These are phyloP conservation scores for Microascus cirrosus DNA, from an alignment of 2,329 filamentous ascomycete species.

Conservation along the genomic window DNA sequence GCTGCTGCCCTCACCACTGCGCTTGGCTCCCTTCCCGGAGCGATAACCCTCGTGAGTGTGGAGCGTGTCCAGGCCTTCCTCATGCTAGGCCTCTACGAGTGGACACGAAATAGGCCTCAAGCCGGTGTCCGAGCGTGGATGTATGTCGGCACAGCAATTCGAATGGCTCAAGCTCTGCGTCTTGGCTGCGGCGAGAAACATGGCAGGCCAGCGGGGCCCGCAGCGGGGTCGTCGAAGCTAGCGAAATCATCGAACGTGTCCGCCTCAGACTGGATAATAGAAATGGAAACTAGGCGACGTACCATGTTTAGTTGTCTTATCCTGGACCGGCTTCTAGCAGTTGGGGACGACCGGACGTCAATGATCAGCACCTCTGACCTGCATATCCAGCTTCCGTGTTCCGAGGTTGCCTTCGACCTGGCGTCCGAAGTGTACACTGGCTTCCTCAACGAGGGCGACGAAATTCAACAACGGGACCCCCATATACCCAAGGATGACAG, in stretches of 20 bases:
- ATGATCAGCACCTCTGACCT: slow-evolving; percentile 50
- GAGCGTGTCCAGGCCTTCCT: slow-evolving; percentile 56
- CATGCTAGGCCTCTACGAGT: slow-evolving; percentile 63
- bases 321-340: slow-evolving; percentile 57
- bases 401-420: slow-evolving; percentile 53
- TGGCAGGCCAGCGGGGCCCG: background rate
- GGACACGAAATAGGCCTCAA: slow-evolving; percentile 46
- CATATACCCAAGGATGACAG: slow-evolving; percentile 27
- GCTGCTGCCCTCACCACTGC: slow-evolving; percentile 44
- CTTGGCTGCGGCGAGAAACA: slow-evolving; percentile 43
- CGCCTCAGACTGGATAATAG: slow-evolving; percentile 20
- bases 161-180: slow-evolving; percentile 50
- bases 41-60: slow-evolving; percentile 41
- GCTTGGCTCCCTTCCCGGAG: slow-evolving; percentile 32
- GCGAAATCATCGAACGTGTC: background rate
- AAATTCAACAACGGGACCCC: slow-evolving; percentile 8
- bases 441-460: slow-evolving; percentile 23
- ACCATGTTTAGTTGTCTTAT: slow-evolving; percentile 69
- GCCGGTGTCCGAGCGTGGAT: slow-evolving; percentile 53
- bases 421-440: slow-evolving; percentile 44
- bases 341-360: slow-evolving; percentile 48
- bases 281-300: slow-evolving; percentile 53
- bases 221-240: background rate
- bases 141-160: slow-evolving; percentile 52
- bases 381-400: slow-evolving; percentile 56